These are phyloP conservation scores for Tolypocladium ovalisporum DNA, from an alignment of 2,329 filamentous ascomycete species.

Conservation along the genomic window DNA sequence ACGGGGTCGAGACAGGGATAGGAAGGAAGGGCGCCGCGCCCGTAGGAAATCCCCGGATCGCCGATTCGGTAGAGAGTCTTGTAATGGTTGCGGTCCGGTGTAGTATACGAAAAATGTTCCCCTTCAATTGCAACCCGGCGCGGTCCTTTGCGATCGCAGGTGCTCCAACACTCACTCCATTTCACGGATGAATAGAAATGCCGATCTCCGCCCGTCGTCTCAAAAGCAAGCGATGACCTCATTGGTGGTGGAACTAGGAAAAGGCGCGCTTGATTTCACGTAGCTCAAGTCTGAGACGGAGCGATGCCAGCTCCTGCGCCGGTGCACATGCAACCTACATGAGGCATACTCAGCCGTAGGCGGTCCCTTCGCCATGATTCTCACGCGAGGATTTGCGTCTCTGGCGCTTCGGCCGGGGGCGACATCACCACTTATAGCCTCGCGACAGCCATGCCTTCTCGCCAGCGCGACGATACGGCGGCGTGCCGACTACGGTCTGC, in stretches of 20 bases:
- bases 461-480: background rate
- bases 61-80: background rate
- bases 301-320: background rate
- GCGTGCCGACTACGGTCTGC: background rate
- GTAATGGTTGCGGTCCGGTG: background rate
- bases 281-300: background rate
- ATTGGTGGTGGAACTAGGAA: slow-evolving; percentile 2
- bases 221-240: slow-evolving; percentile 7
- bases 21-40: too few relatives aligned
- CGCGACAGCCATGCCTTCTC: slow-evolving; percentile 3
- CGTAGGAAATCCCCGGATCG: too few relatives aligned
- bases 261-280: background rate
- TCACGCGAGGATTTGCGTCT: slow-evolving; percentile 12
- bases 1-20: background rate
- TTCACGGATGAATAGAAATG: slow-evolving; percentile 14
- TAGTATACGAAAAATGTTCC: too few relatives aligned
- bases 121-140: too few relatives aligned
- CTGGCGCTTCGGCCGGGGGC: slow-evolving; percentile 7
- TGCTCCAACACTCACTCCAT: background rate
- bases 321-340: background rate
- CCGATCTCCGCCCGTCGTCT: slow-evolving; percentile 9
- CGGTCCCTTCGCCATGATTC: slow-evolving; percentile 15
- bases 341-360: slow-evolving; percentile 4
- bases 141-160: too few relatives aligned
- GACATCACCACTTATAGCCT: background rate